A percentile compares a stretch with the other conserved stretches of the same genome.
phyloP scores from a whole-genome alignment of 768 basidiomycete species.

The Collybia sordida region DNA sequence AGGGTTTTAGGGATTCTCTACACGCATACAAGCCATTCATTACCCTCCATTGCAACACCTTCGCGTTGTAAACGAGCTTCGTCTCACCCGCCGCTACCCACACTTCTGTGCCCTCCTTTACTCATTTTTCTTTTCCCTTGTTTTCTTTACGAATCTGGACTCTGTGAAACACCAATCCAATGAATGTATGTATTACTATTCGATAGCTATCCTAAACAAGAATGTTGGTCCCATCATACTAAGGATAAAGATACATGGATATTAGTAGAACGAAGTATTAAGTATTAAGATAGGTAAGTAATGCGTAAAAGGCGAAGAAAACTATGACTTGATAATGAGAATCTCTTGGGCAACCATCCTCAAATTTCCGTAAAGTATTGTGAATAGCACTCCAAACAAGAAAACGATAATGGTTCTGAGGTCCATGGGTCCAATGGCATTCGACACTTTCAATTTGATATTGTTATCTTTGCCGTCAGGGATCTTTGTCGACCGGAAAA shows the following conservation, averaged over 20 bases:
- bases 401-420: slow-evolving; percentile 13
- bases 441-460: slow-evolving; percentile 7
- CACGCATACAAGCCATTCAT: slow-evolving; percentile 7
- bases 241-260: slow-evolving; percentile 6
- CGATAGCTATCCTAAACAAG: slow-evolving; percentile 10
- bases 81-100: neutral
- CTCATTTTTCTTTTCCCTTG: slow-evolving; percentile 2
- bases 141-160: slow-evolving; percentile 11
- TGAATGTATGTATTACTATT: slow-evolving; percentile 28
- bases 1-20: slow-evolving; percentile 5
- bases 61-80: neutral
- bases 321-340: slow-evolving; percentile 10
- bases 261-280: slow-evolving; percentile 6
- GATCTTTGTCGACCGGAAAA: slow-evolving; percentile 16
- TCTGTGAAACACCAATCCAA: slow-evolving; percentile 12
- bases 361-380: slow-evolving; percentile 12
- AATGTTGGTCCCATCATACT: slow-evolving; percentile 1
- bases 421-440: slow-evolving; percentile 2
- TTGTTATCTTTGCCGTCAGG: slow-evolving; percentile 1
- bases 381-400: slow-evolving; percentile 12
- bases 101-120: slow-evolving; percentile 1
- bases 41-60: neutral
- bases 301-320: neutral
- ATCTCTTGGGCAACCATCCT: slow-evolving; percentile 4
- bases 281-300: neutral